These are phyloP conservation scores for Cephaloascus fragrans DNA, from an alignment of 805 yeast genomes.

Conservation along the genomic window DNA sequence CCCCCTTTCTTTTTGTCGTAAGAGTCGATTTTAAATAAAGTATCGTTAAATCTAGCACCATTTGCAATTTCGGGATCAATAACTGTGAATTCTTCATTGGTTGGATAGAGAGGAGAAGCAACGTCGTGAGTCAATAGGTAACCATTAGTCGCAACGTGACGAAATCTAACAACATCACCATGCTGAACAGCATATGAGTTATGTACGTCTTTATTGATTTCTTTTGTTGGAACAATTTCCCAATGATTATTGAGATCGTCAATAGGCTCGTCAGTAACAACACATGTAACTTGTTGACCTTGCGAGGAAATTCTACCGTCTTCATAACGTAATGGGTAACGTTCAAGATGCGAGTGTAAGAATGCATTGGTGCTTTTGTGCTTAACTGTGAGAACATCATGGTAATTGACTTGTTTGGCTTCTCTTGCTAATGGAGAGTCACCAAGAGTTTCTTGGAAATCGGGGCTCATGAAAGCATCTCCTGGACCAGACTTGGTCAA, in stretches of 20 bases:
- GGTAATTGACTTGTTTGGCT: conserved; percentile 63
- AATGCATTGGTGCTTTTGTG: conserved; percentile 74
- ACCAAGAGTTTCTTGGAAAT: conserved; percentile 84
- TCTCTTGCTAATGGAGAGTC: conserved; percentile 72
- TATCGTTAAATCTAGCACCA: conserved; percentile 52
- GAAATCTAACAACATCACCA: conserved; percentile 69
- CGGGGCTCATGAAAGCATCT: conserved; percentile 88
- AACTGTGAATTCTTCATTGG: conserved; percentile 91
- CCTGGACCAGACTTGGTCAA: conserved; percentile 91
- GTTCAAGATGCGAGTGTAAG: conserved; percentile 71
- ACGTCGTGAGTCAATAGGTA: conserved; percentile 86
- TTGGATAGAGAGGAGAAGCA: conserved; percentile 85
- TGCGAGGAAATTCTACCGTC: conserved; percentile 93
- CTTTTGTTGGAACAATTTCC: conserved; percentile 66
- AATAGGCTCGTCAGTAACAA: conserved; percentile 24
- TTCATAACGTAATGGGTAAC: conserved; percentile 86
- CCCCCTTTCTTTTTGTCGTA: conserved; percentile 40
- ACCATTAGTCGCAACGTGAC: conserved; percentile 74
- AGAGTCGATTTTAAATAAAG: conserved; percentile 68
- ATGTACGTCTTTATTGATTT: conserved; percentile 24
- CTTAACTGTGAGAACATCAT: conserved; percentile 66
- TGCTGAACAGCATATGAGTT: conserved; percentile 47
- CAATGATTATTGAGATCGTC: conserved; percentile 68
- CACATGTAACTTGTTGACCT: conserved; percentile 88
- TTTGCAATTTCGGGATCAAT: conserved; percentile 50